Conservation (phyloP, 2,329 filamentous ascomycete species). For the Claviceps paspali region DNA sequence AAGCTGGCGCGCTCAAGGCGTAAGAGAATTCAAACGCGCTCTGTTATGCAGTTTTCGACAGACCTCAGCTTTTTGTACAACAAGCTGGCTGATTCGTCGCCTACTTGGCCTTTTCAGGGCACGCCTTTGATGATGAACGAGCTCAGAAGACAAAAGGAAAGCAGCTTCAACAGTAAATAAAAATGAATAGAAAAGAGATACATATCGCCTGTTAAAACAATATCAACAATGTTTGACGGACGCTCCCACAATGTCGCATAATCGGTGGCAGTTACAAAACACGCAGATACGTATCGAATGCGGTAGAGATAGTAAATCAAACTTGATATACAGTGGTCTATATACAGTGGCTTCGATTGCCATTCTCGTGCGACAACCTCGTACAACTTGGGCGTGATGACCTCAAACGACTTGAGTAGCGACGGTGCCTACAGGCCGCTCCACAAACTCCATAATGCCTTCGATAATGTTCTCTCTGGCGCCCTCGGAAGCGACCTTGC, state of each 20-base stretch:
- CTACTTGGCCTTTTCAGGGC: not conserved
- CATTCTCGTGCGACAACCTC: not conserved
- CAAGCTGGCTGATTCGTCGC: constrained; percentile 2
- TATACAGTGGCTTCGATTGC: not conserved
- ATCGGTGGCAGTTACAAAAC: too few relatives aligned
- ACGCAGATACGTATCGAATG: too few relatives aligned
- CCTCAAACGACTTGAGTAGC: constrained; percentile 54
- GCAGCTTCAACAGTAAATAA: not conserved
- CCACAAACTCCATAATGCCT: constrained; percentile 76
- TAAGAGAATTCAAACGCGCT: constrained; percentile 15
- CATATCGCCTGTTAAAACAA: too few relatives aligned
- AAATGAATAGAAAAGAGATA: not conserved
- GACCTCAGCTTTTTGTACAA: not conserved
- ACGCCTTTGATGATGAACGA: constrained; percentile 3
- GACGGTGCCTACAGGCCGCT: constrained; percentile 74
- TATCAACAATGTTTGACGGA: not conserved
- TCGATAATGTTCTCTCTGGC: constrained; percentile 72
- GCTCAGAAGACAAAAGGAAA: too few relatives aligned
- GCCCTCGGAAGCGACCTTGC: constrained; percentile 70
- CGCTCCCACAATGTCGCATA: not conserved
- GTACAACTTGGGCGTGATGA: not conserved
- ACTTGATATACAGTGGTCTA: constrained; percentile 1
- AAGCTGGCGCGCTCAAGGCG: constrained; percentile 27
- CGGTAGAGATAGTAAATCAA: too few relatives aligned
- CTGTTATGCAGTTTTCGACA: not conserved